Percentiles rank a stretch among this genome's conserved stretches.
phyloP scores from a whole-genome alignment of 768 basidiomycete genomes.

The Leccinellum luteum region DNA sequence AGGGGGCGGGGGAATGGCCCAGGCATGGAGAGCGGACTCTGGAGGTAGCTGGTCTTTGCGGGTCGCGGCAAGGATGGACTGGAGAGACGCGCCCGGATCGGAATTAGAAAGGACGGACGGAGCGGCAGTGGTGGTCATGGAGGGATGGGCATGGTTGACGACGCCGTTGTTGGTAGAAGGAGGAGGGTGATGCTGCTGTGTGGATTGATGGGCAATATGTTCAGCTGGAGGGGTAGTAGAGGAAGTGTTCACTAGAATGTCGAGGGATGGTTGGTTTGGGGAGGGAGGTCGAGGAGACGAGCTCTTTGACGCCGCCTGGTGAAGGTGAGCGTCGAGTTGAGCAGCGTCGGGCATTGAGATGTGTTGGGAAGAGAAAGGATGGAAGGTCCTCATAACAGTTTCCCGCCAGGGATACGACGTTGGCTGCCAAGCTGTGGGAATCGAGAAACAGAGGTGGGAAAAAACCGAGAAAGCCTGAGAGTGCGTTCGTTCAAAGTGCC shows the following conservation, averaged over 20 bases:
- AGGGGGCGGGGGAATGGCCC: slow-evolving; percentile 34
- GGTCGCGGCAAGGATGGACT: slow-evolving; percentile 36
- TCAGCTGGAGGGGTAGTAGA: slow-evolving; percentile 19
- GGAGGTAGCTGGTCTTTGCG: slow-evolving; percentile 32
- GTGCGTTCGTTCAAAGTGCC: slow-evolving; percentile 17
- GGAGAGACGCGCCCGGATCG: slow-evolving; percentile 39
- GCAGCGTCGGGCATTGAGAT: slow-evolving; percentile 41
- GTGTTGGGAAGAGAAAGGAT: slow-evolving; percentile 42
- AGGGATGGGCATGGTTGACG: slow-evolving; percentile 28
- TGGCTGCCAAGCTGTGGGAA: slow-evolving; percentile 46
- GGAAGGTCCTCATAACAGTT: slow-evolving; percentile 44
- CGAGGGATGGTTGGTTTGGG: slow-evolving; percentile 40
- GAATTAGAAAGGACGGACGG: slow-evolving; percentile 38
- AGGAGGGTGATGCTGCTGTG: slow-evolving; percentile 32
- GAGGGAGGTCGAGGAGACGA: slow-evolving; percentile 51
- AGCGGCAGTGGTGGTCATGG: slow-evolving; percentile 28
- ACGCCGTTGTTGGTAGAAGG: slow-evolving; percentile 27
- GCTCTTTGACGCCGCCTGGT: slow-evolving; percentile 31
- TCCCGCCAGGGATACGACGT: slow-evolving; percentile 39
- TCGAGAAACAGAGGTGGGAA: slow-evolving; percentile 43
- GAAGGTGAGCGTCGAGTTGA: slow-evolving; percentile 33
- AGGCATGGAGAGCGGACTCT: slow-evolving; percentile 36
- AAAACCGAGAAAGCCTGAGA: slow-evolving; percentile 36
- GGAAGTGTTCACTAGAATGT: slow-evolving; percentile 34
- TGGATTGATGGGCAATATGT: slow-evolving; percentile 32